Evolutionary conservation across 2,329 filamentous ascomycete species (phyloP), one percentile per base, ranked within the genome.

Genomic region (Rhynchosporium graminicola): DNA sequence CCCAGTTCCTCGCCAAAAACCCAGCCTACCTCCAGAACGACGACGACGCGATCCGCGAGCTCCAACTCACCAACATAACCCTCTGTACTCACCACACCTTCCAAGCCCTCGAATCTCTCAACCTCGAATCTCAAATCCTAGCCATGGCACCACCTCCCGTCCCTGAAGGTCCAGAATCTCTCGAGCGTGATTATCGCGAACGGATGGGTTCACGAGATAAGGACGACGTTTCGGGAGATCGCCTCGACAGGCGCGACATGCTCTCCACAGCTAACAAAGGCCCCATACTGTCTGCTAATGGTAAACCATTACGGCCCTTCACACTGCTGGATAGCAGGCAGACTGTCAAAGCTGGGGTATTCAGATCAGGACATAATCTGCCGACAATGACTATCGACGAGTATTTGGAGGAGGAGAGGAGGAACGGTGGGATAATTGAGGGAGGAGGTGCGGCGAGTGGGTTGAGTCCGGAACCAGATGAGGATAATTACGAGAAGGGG

Each of bases 321-420:
- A 97, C 92, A 1, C 81, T 99, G 28, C 81, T 96, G 4, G 88
- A 89, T 63, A 88, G 83, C 68, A 84, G 95, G 43, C 86, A 91
- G 65, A 87, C 92, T 65, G 77, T 97, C 63, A 85, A 87, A 64
- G 82, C 87, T 63, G 89, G 89, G 2, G 94, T 99, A 0, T 99
- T 99, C 77, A 84, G 91, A 60, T 86, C 92, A 0, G 92, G 95
- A 7, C 95, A 99, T 75, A 97, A 91, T 76, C 79, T 99, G 63
- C 95, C 95, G 0, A 98, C 95, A 3, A 98, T 99, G 95, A 91
- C 87, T 1, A 97, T 99, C 65, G 95, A 99, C 70, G 95, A 99
- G 78, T 99, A 98, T 73, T 80, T 99, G 15, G 95, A 96, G 58
- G 94, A 98, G 76, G 95, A 98, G 79, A 84, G 84, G 72, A 83